These are phyloP conservation scores for Acanthamoeba castellanii DNA, from an alignment of 208 protist species.

Conservation along the genomic window DNA sequence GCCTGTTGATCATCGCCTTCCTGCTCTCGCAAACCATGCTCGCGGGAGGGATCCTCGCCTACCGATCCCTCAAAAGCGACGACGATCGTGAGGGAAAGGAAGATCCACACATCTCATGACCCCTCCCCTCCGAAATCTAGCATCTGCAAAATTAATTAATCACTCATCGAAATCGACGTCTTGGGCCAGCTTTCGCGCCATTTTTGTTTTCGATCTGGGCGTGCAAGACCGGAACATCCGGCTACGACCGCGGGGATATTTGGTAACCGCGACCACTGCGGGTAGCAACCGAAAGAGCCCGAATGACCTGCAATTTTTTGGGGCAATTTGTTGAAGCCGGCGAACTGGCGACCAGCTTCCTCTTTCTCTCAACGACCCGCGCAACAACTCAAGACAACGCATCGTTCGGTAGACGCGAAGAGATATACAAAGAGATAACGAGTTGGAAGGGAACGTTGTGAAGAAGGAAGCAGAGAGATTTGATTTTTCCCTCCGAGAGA, in stretches of 20 bases:
- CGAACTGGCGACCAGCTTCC: background rate
- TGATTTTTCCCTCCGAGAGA: background rate
- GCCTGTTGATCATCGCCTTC: background rate
- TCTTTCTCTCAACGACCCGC: background rate
- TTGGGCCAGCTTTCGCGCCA: no score
- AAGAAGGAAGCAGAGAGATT: background rate
- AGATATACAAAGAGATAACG: no score
- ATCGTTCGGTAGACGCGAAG: no score
- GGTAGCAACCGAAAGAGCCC: background rate
- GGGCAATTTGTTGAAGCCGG: no score
- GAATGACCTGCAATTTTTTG: background rate
- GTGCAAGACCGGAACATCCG: no score
- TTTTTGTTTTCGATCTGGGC: background rate
- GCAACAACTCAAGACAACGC: no score
- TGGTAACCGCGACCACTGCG: background rate
- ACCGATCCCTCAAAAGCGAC: background rate
- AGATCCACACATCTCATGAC: background rate
- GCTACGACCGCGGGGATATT: no score
- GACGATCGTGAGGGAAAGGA: background rate
- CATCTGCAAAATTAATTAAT: no score
- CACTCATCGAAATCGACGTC: no score
- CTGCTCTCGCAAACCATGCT: slow-evolving; percentile 15
- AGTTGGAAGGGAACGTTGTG: background rate
- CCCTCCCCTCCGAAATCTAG: no score
- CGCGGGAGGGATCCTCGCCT: background rate